Evolutionary conservation across 1,139 yeast species (phyloP), one percentile per base, ranked within the genome.

Genomic region (Yamadazyma triangularis): DNA sequence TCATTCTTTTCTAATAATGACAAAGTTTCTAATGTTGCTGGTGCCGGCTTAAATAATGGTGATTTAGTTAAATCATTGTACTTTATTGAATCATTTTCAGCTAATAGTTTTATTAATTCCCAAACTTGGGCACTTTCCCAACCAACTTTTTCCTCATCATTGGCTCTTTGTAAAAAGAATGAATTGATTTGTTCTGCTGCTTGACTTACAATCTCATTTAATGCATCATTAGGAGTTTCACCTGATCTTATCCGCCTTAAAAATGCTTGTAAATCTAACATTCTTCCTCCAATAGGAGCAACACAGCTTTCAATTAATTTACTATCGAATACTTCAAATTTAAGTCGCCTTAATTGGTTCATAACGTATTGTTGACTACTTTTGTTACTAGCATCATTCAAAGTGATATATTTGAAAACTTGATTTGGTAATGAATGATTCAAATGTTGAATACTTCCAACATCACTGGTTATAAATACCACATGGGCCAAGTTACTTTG

Each of bases 211-310:
- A 91, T 83, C 43, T 87, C 93, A 4, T 70, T 58, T 27, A 88
- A 61, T 0, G 98, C 97, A 31, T 72, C 81, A 13, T 58, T 48
- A 1, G 96, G 95, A 8, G 74, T 53, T 51, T 91, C 97, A 2
- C 98, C 98, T 0, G 91, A 77, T 45, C 79, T 80, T 14, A 91
- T 73, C 32, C 97, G 81, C 48, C 97, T 75, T 0, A 84, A 83
- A 58, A 87, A 87, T 13, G 94, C 81, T 56, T 91, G 96, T 34
- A 91, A 67, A 52, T 91, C 98, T 33, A 89, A 70, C 89, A 91
- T 84, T 42, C 98, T 76, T 25, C 98, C 98, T 9, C 98, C 98
- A 19, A 91, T 59, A 7, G 95, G 94, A 15, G 62, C 75, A 29
- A 89, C 60, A 23, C 82, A 74, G 9, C 36, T 29, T 21, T 33